phyloP scores from a whole-genome alignment of 2,329 filamentous ascomycete species.

The Moelleriella libera region DNA sequence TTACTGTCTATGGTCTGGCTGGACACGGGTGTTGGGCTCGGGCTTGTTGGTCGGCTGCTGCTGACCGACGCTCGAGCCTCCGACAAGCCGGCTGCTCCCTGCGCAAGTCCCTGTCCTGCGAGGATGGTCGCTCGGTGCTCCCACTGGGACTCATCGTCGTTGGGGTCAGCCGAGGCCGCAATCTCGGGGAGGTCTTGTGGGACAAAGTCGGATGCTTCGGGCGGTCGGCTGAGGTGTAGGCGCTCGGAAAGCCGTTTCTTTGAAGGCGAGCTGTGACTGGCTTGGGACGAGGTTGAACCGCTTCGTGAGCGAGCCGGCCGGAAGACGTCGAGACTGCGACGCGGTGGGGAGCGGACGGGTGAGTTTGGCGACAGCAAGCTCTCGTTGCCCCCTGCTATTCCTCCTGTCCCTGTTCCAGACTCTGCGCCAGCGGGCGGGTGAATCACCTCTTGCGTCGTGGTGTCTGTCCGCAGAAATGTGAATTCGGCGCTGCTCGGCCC shows the following conservation, averaged over 20 bases:
- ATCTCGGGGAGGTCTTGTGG: constrained; percentile 72
- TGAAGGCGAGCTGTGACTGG: constrained; percentile 17
- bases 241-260: constrained; percentile 49
- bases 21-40: constrained; percentile 20
- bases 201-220: constrained; percentile 55
- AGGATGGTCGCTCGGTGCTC: constrained; percentile 87
- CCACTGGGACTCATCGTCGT: constrained; percentile 59
- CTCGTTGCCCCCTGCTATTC: constrained; percentile 11
- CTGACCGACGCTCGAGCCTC: constrained; percentile 10
- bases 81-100: constrained; percentile 19
- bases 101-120: constrained; percentile 44
- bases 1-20: constrained; percentile 46
- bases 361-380: constrained; percentile 14
- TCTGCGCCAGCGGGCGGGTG: constrained; percentile 38
- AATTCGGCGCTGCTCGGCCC: constrained; percentile 46
- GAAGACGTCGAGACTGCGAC: constrained; percentile 32
- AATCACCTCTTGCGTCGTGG: constrained; percentile 64
- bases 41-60: neutral
- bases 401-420: neutral
- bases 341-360: constrained; percentile 14
- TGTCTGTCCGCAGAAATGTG: constrained; percentile 76
- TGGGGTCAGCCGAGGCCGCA: constrained; percentile 25
- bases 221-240: constrained; percentile 49
- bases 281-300: constrained; percentile 27
- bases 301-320: constrained; percentile 31